Evolutionary conservation across 164 flowering plant genomes (phyloP), one percentile per base, ranked within the genome.

Genomic region (Warburgia ugandensis): DNA sequence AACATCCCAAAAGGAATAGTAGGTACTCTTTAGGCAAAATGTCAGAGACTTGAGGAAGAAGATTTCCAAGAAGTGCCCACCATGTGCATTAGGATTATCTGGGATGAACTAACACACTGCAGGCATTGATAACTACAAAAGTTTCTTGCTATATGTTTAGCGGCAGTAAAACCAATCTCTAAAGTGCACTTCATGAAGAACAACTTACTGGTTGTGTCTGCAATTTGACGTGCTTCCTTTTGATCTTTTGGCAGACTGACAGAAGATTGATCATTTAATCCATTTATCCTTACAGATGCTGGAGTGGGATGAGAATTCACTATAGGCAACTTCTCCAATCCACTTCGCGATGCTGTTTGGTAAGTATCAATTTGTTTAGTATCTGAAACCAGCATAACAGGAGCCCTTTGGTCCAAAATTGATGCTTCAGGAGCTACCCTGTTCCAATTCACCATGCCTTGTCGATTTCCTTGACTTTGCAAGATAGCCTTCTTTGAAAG

Each of bases 401-500:
- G 32, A 38, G 56, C 40, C 62, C 67, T 71, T 17, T 64, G 71
- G 22, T 83, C 82, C 36, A 55, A 63, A 65, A 32, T 37, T 19
- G 64, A 64, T 37, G 64, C 62, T 31, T 86, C 95, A 0, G 86
- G 89, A 27, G 61, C 76, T 50, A 72, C 85, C 62, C 77, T 73
- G 27, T 45, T 69, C 63, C 56, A 57, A 58, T 71, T 79, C 14
- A 55, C 39, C 9, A 33, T 56, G 0, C 72, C 48, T 40, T 62
- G 41, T 19, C 87, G 75, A 48, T 67, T 67, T 25, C 41, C 48
- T 47, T 72, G 84, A 62, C 62, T 71, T 16, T 71, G 46, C 10
- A 50, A 42, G 8, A 42, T 38, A 33, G 36, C 45, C 70, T 72
- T 81, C 69, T 70, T 89, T 3, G 71, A 51, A 55, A 56, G 33